Conservation (phyloP, 306 rosid species). For the Trifolium repens region DNA sequence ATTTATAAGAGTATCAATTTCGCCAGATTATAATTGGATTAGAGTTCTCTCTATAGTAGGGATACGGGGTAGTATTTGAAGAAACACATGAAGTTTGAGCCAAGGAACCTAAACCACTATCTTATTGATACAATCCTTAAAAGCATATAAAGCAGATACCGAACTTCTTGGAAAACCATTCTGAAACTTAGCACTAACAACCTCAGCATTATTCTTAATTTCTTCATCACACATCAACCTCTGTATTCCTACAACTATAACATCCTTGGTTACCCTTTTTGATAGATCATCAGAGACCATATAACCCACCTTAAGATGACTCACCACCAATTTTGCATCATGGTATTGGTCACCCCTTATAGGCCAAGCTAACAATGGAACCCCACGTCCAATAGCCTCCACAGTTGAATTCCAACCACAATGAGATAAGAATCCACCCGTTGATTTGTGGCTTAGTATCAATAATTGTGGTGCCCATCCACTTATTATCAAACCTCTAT, state of each 20-base stretch:
- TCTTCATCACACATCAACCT: slow-evolving; percentile 52
- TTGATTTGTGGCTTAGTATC: slow-evolving; percentile 74
- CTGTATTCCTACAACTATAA: slow-evolving; percentile 53
- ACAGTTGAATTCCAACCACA: slow-evolving; percentile 79
- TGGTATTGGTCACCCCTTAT: slow-evolving; percentile 64
- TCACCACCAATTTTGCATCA: slow-evolving; percentile 57
- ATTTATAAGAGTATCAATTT: neutral
- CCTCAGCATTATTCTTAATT: slow-evolving; percentile 41
- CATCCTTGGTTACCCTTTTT: slow-evolving; percentile 43
- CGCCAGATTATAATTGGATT: neutral
- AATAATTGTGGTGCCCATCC: slow-evolving; percentile 84
- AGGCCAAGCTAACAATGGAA: slow-evolving; percentile 74
- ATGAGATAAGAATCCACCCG: slow-evolving; percentile 73
- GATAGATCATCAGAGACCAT: slow-evolving; percentile 43
- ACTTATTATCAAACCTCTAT: slow-evolving; percentile 61
- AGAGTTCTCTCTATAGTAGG: neutral
- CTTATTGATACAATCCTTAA: slow-evolving; percentile 10
- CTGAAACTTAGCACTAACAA: slow-evolving; percentile 46
- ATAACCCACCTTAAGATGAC: slow-evolving; percentile 57
- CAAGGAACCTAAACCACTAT: neutral
- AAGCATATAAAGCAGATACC: slow-evolving; percentile 53
- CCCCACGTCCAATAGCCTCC: slow-evolving; percentile 67
- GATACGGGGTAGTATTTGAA: neutral
- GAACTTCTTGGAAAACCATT: slow-evolving; percentile 61
- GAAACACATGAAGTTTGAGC: neutral